Percentiles rank a stretch among this genome's conserved stretches.
These are phyloP conservation scores for Coniochaeta sp. DNA, from an alignment of 2,329 filamentous ascomycete species.

Conservation along the genomic window DNA sequence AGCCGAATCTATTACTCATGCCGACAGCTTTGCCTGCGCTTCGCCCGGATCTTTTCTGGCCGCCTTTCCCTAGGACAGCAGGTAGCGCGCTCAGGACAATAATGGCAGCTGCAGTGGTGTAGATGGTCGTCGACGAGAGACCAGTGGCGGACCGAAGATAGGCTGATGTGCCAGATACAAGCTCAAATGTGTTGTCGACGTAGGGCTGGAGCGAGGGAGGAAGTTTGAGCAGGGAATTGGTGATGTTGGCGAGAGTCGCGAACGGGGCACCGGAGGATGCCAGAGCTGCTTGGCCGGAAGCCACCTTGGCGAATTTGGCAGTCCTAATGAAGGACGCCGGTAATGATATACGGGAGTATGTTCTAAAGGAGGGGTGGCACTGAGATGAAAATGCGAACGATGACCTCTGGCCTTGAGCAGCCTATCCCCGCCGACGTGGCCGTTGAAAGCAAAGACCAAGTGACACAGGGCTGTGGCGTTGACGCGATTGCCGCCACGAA, in stretches of 20 bases:
- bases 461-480: neutral
- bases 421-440: neutral
- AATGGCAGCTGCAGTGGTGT: constrained; percentile 40
- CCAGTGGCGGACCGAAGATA: constrained; percentile 44
- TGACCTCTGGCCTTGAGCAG: neutral
- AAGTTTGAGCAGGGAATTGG: constrained; percentile 31
- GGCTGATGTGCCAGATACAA: constrained; percentile 41
- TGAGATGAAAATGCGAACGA: neutral
- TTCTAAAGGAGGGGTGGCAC: neutral
- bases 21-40: constrained; percentile 11
- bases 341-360: neutral
- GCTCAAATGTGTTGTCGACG: constrained; percentile 43
- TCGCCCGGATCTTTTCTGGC: constrained; percentile 12
- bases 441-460: neutral
- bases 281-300: constrained; percentile 49
- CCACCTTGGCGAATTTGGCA: constrained; percentile 47
- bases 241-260: constrained; percentile 46
- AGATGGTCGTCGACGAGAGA: constrained; percentile 39
- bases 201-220: constrained; percentile 41
- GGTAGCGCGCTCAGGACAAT: constrained; percentile 41
- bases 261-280: constrained; percentile 53
- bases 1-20: constrained; percentile 46
- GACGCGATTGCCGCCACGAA: neutral
- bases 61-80: constrained; percentile 16
- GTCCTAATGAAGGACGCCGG: constrained; percentile 30